These are phyloP conservation scores for Penicillium turbatum DNA, from an alignment of 495 filamentous ascomycete species.

Conservation along the genomic window DNA sequence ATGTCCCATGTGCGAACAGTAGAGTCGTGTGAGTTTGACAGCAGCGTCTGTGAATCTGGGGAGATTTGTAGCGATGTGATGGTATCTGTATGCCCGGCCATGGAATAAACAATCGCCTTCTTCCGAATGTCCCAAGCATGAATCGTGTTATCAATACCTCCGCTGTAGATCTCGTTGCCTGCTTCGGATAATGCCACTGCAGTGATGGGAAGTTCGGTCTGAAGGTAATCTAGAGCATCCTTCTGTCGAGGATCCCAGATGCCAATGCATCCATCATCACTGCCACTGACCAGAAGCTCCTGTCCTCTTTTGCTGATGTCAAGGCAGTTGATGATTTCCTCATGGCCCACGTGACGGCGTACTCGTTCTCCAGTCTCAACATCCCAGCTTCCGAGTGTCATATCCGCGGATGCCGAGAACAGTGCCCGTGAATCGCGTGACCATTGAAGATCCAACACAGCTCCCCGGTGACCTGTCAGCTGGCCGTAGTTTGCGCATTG, in stretches of 20 bases:
- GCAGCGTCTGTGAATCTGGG: slow-evolving; percentile 82
- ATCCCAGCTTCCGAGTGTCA: slow-evolving; percentile 92
- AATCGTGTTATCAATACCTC: slow-evolving; percentile 95
- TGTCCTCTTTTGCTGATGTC: slow-evolving; percentile 84
- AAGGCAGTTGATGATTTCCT: slow-evolving; percentile 87
- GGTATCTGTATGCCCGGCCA: slow-evolving; percentile 88
- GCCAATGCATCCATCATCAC: slow-evolving; percentile 89
- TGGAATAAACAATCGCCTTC: slow-evolving; percentile 77
- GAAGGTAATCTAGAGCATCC: slow-evolving; percentile 76
- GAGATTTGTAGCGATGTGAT: slow-evolving; percentile 86
- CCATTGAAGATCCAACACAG: slow-evolving; percentile 91
- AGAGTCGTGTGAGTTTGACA: slow-evolving; percentile 91
- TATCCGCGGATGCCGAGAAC: slow-evolving; percentile 92
- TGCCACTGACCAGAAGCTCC: slow-evolving; percentile 81
- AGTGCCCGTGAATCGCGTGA: slow-evolving; percentile 86
- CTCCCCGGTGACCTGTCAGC: slow-evolving; percentile 82
- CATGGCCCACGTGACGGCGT: slow-evolving; percentile 86
- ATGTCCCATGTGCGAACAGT: slow-evolving; percentile 96
- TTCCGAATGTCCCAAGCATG: slow-evolving; percentile 96
- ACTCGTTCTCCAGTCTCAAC: slow-evolving; percentile 81
- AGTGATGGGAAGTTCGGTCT: slow-evolving; percentile 91
- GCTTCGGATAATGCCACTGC: slow-evolving; percentile 86
- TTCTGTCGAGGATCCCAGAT: slow-evolving; percentile 98
- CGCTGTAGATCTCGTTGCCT: slow-evolving; percentile 92
- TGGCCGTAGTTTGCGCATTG: slow-evolving; percentile 90